Percentiles rank a stretch among this genome's conserved stretches.
phyloP scores from a whole-genome alignment of 129 eudicot species.

The Oenanthe sinensis region DNA sequence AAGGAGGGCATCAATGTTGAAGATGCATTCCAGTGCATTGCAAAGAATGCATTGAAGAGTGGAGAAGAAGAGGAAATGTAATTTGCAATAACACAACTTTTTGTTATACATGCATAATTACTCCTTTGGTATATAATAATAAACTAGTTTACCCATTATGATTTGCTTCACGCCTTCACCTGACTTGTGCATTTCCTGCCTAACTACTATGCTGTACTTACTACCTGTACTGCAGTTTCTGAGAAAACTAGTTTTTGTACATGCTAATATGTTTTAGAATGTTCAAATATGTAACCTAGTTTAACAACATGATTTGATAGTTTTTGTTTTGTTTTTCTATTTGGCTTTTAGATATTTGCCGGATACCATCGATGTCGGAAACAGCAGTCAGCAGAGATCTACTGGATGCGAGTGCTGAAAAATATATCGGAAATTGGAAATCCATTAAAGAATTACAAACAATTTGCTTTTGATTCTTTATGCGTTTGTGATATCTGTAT shows the following conservation, averaged over 20 bases:
- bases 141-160: no score
- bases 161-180: no score
- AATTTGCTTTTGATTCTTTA: conserved; percentile 8
- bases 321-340: background rate
- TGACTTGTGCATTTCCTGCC: no score
- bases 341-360: conserved; percentile 64
- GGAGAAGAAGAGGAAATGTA: conserved; percentile 98
- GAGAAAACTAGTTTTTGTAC: background rate
- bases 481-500: background rate
- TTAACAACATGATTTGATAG: background rate
- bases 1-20: conserved; percentile 92
- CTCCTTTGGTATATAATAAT: background rate
- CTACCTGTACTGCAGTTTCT: background rate
- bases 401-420: conserved; percentile 78
- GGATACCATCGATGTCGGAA: conserved; percentile 89
- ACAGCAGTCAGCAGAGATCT: conserved; percentile 74
- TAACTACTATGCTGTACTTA: background rate
- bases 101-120: background rate
- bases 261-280: background rate
- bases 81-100: conserved; percentile 17
- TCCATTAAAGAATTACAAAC: background rate
- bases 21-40: conserved; percentile 94
- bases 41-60: conserved; percentile 80
- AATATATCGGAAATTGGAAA: background rate
- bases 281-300: background rate